These are phyloP conservation scores for Talaromyces funiculosus DNA, from an alignment of 2,329 filamentous ascomycete genomes.

Conservation along the genomic window DNA sequence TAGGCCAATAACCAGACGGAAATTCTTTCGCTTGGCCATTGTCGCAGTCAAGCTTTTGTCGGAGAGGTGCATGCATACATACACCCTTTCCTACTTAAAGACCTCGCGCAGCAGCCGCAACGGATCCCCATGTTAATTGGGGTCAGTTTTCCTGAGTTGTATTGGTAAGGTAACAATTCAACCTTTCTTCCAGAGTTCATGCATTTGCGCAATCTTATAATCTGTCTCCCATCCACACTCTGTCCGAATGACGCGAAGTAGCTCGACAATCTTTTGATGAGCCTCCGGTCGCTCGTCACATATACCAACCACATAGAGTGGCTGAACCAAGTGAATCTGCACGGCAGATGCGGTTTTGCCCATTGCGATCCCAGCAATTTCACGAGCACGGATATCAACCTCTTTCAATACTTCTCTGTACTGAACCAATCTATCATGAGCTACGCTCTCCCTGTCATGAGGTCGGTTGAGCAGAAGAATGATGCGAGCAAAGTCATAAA, in stretches of 20 bases:
- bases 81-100: background rate
- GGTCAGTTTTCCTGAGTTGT: background rate
- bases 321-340: conserved; percentile 54
- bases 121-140: background rate
- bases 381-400: conserved; percentile 51
- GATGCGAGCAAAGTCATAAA: conserved; percentile 60
- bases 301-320: conserved; percentile 56
- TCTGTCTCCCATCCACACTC: conserved; percentile 58
- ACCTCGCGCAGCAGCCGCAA: background rate
- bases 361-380: conserved; percentile 55
- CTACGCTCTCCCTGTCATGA: conserved; percentile 49
- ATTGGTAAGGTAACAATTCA: background rate
- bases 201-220: conserved; percentile 49
- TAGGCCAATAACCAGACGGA: background rate
- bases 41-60: background rate
- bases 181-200: conserved; percentile 25
- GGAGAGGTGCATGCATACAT: background rate
- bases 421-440: conserved; percentile 50
- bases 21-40: background rate
- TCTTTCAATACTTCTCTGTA: conserved; percentile 54
- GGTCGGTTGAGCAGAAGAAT: conserved; percentile 57
- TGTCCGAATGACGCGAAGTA: conserved; percentile 54
- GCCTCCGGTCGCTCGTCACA: conserved; percentile 50
- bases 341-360: conserved; percentile 52
- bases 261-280: conserved; percentile 48